A percentile compares a stretch with the other conserved stretches of the same genome.
Evolutionary conservation across 2,329 filamentous ascomycete species (phyloP).

Genomic region (Coleophoma cylindrospora): DNA sequence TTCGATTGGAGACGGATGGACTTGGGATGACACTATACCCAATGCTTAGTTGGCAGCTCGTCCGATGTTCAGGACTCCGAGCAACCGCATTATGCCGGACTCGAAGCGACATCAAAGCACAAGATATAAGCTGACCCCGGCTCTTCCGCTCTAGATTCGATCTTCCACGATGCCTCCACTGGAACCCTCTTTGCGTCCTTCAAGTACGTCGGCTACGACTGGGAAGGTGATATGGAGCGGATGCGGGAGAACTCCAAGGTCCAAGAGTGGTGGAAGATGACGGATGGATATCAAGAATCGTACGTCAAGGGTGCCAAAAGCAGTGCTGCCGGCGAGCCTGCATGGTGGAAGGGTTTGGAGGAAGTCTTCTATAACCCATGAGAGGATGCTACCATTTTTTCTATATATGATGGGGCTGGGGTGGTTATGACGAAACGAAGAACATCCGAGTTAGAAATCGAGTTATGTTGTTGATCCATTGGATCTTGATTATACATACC

Average conservation of each 20-base stretch:
- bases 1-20: too few relatives aligned
- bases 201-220: slow-evolving; percentile 74
- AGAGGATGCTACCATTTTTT: slow-evolving; percentile 8
- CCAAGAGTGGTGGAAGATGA: slow-evolving; percentile 77
- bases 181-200: slow-evolving; percentile 69
- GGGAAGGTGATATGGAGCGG: slow-evolving; percentile 67
- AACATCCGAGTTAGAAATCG: neutral
- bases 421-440: too few relatives aligned
- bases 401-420: neutral
- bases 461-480: neutral
- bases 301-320: slow-evolving; percentile 54
- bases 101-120: too few relatives aligned
- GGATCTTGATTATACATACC: too few relatives aligned
- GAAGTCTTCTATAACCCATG: slow-evolving; percentile 62
- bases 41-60: too few relatives aligned
- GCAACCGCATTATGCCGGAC: too few relatives aligned
- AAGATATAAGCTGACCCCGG: neutral
- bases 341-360: slow-evolving; percentile 66
- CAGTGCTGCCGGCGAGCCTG: slow-evolving; percentile 52
- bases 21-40: too few relatives aligned
- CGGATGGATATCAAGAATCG: slow-evolving; percentile 68
- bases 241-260: slow-evolving; percentile 72
- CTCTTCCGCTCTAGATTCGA: slow-evolving; percentile 49
- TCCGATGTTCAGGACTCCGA: too few relatives aligned
- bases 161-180: slow-evolving; percentile 61